Conservation (phyloP, 2,329 filamentous ascomycete genomes). For the Fusarium globosum region DNA sequence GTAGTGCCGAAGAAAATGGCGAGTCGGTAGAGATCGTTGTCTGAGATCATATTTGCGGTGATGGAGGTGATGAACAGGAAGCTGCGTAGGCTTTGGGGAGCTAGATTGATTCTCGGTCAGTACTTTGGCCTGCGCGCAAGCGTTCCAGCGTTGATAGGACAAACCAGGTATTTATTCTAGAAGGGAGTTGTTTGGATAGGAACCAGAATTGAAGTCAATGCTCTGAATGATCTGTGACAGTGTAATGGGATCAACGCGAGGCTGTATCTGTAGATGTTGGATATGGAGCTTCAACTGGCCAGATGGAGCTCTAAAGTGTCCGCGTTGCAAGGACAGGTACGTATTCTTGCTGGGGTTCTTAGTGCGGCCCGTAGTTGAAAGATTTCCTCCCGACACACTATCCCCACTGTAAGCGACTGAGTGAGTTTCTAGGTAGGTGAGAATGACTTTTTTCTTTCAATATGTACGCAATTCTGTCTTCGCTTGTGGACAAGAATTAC, state of each 20-base stretch:
- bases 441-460: neutral
- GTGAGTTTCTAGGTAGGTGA: neutral
- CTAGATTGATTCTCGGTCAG: slow-evolving; percentile 27
- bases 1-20: slow-evolving; percentile 92
- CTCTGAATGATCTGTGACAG: neutral
- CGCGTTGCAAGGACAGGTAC: slow-evolving; percentile 28
- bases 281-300: slow-evolving; percentile 42
- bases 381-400: slow-evolving; percentile 15
- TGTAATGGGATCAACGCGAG: neutral
- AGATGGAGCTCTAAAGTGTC: slow-evolving; percentile 43
- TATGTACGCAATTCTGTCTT: neutral
- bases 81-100: slow-evolving; percentile 1
- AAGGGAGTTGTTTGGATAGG: neutral
- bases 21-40: slow-evolving; percentile 88
- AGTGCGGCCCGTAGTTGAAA: slow-evolving; percentile 22
- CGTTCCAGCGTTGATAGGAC: neutral
- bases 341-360: slow-evolving; percentile 32
- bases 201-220: neutral
- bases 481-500: neutral
- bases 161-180: neutral
- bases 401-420: slow-evolving; percentile 4
- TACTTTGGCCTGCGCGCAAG: neutral
- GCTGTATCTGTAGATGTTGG: slow-evolving; percentile 28
- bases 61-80: slow-evolving; percentile 7
- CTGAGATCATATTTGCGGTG: slow-evolving; percentile 84